These are phyloP conservation scores for Colletotrichum sublineola DNA, from an alignment of 2,329 filamentous ascomycete genomes.

Conservation along the genomic window DNA sequence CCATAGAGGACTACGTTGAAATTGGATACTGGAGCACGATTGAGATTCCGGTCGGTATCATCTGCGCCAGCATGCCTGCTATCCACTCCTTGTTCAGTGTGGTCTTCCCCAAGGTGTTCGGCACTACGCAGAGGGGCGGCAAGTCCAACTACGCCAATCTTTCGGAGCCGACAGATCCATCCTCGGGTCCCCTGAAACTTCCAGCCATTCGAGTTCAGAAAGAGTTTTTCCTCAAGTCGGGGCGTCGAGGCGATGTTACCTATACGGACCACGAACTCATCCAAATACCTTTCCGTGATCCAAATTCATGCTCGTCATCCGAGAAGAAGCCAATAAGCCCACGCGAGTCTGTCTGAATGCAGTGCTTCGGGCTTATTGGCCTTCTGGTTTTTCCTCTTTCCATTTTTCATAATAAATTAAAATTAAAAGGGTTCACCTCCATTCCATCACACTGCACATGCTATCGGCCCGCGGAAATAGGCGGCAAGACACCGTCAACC, in stretches of 20 bases:
- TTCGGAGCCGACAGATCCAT: slow-evolving; percentile 7
- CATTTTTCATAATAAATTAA: not conserved
- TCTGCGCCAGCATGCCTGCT: slow-evolving; percentile 44
- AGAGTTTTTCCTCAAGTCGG: slow-evolving; percentile 32
- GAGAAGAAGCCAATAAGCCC: slow-evolving; percentile 17
- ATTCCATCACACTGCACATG: not conserved
- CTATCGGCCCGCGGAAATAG: not conserved
- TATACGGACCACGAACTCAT: slow-evolving; percentile 23
- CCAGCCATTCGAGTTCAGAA: slow-evolving; percentile 29
- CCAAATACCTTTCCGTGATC: slow-evolving; percentile 9
- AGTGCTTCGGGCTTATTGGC: not conserved
- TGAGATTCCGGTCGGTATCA: slow-evolving; percentile 37
- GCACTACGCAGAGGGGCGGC: slow-evolving; percentile 44
- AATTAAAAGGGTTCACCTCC: not conserved
- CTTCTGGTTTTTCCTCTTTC: not conserved
- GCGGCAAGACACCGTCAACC: not conserved
- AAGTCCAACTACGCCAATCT: slow-evolving; percentile 35
- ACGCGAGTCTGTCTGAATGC: slow-evolving; percentile 23
- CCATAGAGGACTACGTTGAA: slow-evolving; percentile 47
- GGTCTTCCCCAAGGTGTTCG: slow-evolving; percentile 53
- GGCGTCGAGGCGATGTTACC: slow-evolving; percentile 26
- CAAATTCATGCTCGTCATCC: slow-evolving; percentile 16
- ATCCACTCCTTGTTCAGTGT: slow-evolving; percentile 52
- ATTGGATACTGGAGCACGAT: slow-evolving; percentile 40
- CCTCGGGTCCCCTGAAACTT: slow-evolving; percentile 13